These are phyloP conservation scores for Helicocarpus griseus DNA, from an alignment of 2,329 filamentous ascomycete genomes.

Conservation along the genomic window DNA sequence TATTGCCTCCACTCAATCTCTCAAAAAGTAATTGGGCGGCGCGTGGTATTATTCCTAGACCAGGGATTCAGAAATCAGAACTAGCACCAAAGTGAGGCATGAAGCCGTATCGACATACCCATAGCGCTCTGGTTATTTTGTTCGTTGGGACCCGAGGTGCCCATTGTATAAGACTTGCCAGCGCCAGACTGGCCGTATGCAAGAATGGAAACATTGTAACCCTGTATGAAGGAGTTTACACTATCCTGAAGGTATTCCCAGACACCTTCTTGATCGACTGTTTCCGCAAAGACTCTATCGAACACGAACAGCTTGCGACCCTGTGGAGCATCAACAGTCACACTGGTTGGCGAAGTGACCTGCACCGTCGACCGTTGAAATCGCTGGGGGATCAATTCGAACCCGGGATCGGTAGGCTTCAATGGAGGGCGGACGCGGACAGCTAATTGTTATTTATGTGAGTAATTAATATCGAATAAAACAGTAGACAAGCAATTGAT, in stretches of 20 bases:
- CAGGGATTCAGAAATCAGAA: background rate
- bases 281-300: constrained; percentile 82
- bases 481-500: background rate
- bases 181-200: constrained; percentile 97
- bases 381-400: constrained; percentile 86
- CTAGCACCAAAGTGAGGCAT: constrained; percentile 7
- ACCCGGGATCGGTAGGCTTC: constrained; percentile 75
- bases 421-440: constrained; percentile 87
- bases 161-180: constrained; percentile 98
- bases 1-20: constrained; percentile 38
- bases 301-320: constrained; percentile 95
- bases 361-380: constrained; percentile 92
- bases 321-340: constrained; percentile 83
- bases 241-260: constrained; percentile 93
- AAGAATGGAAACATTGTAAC: constrained; percentile 95
- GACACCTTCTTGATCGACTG: constrained; percentile 74
- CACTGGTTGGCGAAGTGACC: constrained; percentile 71
- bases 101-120: constrained; percentile 50
- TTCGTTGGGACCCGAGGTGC: constrained; percentile 76
- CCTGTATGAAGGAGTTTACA: constrained; percentile 80
- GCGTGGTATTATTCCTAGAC: constrained; percentile 84
- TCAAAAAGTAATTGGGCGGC: constrained; percentile 83
- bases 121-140: constrained; percentile 61
- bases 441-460: constrained; percentile 43
- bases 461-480: background rate